Percentiles rank a stretch among this genome's conserved stretches.
Evolutionary conservation across 2,329 filamentous ascomycete species (phyloP).

Genomic region (Pseudogymnoascus sp.): DNA sequence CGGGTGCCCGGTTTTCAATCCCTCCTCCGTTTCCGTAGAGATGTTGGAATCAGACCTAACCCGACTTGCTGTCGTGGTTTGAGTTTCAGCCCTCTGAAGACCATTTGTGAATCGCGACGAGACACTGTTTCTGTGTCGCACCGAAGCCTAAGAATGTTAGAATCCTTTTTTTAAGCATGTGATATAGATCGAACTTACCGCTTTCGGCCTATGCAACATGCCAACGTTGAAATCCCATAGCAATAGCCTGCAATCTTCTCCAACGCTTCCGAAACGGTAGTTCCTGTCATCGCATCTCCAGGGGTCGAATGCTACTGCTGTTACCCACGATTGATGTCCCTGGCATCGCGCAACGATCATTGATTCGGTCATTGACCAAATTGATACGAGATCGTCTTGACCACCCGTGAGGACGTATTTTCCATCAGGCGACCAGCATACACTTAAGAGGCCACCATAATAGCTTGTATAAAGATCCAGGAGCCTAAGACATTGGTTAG

Average conservation of each 20-base stretch:
- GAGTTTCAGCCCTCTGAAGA: conserved; percentile 52
- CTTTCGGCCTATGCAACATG: conserved; percentile 88
- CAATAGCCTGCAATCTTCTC: conserved; percentile 82
- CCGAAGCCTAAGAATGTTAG: conserved; percentile 36
- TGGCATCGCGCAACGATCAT: conserved; percentile 85
- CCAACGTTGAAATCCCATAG: conserved; percentile 97
- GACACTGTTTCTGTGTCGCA: conserved; percentile 44
- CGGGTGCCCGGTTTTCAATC: conserved; percentile 36
- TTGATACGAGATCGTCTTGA: conserved; percentile 91
- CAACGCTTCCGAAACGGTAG: conserved; percentile 92
- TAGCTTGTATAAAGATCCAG: conserved; percentile 82
- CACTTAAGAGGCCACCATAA: conserved; percentile 85
- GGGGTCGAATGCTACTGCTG: conserved; percentile 85
- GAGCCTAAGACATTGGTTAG: conserved; percentile 45
- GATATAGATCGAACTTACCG: conserved; percentile 44
- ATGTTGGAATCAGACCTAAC: conserved; percentile 64
- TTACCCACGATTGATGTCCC: conserved; percentile 94
- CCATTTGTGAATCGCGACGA: conserved; percentile 41
- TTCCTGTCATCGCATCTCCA: conserved; percentile 95
- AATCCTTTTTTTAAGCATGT: conserved; percentile 6
- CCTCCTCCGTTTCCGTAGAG: conserved; percentile 43
- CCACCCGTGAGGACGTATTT: conserved; percentile 93
- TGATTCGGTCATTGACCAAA: conserved; percentile 83
- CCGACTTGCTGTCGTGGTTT: conserved; percentile 50
- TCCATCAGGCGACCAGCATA: conserved; percentile 95